Evolutionary conservation across 2,329 filamentous ascomycete genomes (phyloP), one percentile per base, ranked within the genome.

Genomic region (Botryosphaeria dothidea): DNA sequence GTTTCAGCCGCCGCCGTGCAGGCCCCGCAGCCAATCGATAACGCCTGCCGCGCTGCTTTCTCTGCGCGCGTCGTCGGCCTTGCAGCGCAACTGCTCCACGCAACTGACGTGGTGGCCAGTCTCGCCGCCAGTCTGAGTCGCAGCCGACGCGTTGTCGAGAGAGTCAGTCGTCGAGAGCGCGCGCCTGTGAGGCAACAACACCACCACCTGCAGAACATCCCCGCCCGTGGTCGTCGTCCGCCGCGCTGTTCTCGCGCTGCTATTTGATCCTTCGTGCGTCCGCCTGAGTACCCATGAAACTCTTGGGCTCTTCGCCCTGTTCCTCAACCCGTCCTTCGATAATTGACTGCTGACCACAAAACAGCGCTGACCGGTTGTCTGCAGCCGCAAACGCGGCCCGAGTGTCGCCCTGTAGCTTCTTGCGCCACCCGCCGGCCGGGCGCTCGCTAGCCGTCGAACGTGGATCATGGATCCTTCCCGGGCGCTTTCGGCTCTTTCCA

Each of bases 391-490:
- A 29, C n/a, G 34, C 52, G 34, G 52, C 21, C 31, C 31, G 45
- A 25, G 45, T 48, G 45, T 8, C 38, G 38, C n/a, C 23, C 52
- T 43, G 52, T 25, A 27, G 17, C 54, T 46, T 58, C 38, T 34
- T 60, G 56, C 56, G 56, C 56, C 56, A 60, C 56, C 56, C 56
- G 56, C 29, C 8, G 21, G 54, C 54, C 36, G 23, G 38, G 8
- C 36, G 21, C 17, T 19, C 13, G 36, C 34, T 38, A 27, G 13
- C 54, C 34, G n/a, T 46, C 41, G 38, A 46, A 36, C 54, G 54
- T 43, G n/a, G 27, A 60, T 60, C 41, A 52, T 34, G 31, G n/a
- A 6, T 52, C 49, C 49, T 34, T 11, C 27, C 49, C 17, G 17
- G 9, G 29, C 29, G 27, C 49, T 52, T 19, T 17, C 48, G 48